These are phyloP conservation scores for Plasmodium knowlesi DNA, from an alignment of 169 alveolate genomes.

Conservation along the genomic window DNA sequence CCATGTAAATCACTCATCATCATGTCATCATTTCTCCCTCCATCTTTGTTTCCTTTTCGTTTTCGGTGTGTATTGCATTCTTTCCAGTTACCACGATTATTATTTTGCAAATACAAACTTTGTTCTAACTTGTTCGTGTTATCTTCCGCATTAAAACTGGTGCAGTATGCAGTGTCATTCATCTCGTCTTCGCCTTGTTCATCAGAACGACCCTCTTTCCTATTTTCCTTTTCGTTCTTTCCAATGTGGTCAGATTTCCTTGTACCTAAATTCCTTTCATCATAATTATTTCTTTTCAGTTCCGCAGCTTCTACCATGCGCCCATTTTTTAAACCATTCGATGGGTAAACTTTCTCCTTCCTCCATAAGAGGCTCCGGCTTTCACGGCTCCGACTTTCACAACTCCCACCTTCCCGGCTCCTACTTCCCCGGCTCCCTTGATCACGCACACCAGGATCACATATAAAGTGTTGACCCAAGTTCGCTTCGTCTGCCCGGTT, in stretches of 20 bases:
- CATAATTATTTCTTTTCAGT: conserved; percentile 18
- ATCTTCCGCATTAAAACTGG: background rate
- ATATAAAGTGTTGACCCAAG: background rate
- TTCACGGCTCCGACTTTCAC: background rate
- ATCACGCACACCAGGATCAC: conserved; percentile 6
- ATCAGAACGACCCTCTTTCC: background rate
- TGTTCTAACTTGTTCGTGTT: background rate
- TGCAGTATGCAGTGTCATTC: background rate
- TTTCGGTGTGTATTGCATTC: background rate
- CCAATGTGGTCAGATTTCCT: background rate
- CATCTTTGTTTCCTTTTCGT: conserved; percentile 16
- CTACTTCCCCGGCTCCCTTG: background rate
- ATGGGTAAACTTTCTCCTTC: background rate
- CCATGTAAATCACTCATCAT: background rate
- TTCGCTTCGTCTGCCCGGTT: background rate
- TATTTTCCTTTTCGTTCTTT: conserved; percentile 35
- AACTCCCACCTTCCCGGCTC: too few species aligned
- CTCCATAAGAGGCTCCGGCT: conserved; percentile 12
- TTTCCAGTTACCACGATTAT: conserved; percentile 13
- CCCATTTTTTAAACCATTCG: conserved; percentile 18
- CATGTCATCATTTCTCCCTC: background rate
- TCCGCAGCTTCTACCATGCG: background rate
- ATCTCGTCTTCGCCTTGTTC: conserved; percentile 4
- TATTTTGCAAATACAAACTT: background rate
- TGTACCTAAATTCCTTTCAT: background rate